phyloP scores from a whole-genome alignment of 169 alveolate genomes.

The Plasmodium chabaudi region DNA sequence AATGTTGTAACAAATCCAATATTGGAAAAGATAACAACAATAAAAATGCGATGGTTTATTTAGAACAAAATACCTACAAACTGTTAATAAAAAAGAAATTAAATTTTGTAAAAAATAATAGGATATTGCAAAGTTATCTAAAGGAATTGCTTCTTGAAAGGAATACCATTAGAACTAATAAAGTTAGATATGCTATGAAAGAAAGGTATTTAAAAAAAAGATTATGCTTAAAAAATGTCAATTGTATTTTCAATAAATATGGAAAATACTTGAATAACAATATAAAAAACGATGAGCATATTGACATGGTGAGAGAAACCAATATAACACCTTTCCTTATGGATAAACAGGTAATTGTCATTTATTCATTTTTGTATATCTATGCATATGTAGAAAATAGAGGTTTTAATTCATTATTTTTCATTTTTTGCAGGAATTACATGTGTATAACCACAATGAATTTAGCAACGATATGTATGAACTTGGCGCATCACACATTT shows the following conservation, averaged over 20 bases:
- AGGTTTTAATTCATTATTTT: no score
- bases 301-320: no score
- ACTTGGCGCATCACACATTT: background rate
- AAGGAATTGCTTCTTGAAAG: constrained; percentile 4
- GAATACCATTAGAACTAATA: constrained; percentile 1
- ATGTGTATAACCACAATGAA: no score
- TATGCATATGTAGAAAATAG: no score
- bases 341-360: no score
- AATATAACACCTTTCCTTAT: no score
- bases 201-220: constrained; percentile 16
- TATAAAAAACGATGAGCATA: background rate
- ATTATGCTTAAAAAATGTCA: constrained; percentile 13
- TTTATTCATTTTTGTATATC: no score
- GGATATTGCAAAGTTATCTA: constrained; percentile 2
- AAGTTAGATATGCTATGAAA: constrained; percentile 12
- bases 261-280: constrained; percentile 3
- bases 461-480: background rate
- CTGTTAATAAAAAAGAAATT: constrained; percentile 10
- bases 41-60: constrained; percentile 8
- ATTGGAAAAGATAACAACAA: constrained; percentile 8
- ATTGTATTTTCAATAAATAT: constrained; percentile 1
- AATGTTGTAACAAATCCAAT: constrained; percentile 17
- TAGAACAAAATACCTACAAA: constrained; percentile 23
- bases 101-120: constrained; percentile 29
- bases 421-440: no score